Evolutionary conservation across 148 eudicot species (phyloP), one percentile per base, ranked within the genome.

Genomic region (Beta vulgaris): DNA sequence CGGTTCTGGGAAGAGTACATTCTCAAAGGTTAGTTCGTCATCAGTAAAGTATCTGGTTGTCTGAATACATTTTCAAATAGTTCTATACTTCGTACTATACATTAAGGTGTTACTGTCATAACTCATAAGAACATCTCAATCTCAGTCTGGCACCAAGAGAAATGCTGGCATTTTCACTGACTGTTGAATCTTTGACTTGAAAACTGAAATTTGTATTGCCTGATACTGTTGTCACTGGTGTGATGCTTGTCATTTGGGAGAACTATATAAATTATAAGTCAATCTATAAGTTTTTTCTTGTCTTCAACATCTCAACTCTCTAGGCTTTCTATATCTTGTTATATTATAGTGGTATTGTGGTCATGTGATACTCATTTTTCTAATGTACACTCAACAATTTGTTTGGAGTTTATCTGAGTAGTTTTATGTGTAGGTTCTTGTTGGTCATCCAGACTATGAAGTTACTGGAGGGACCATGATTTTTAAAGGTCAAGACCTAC

Each of bases 1-100:
- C 80, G 99, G 99, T 84, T 96, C 98, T 62, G 98, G 99, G 64
- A 96, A 96, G 88, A 96, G 99, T 78, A 96, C 99, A 53, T 91
- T 96, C 80, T 90, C 93, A 9, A 96, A 96, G 99, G 99, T 92
- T 60, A 40, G 87, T 79, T 35, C 71, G 66, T 62, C 42, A 18
- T 61, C 26, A 77, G 5, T 63, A 14, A 11, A 48, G 54, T 53
- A 25, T 55, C 44, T 77, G 18, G 58, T 69, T 68, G 26, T 42
- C 64, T 16, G 34, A 54, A 13, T 60, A 12, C 16, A 31, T 63
- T 29, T 53, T 46, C 43, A n/a, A n/a, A n/a, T n/a, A n/a, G n/a
- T n/a, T n/a, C n/a, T n/a, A n/a, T n/a, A n/a, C n/a, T n/a, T n/a
- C n/a, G n/a, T n/a, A n/a, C n/a, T n/a, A n/a, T n/a, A n/a, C n/a